These are phyloP conservation scores for Nicotiana noctiflora DNA, from an alignment of 257 asterid species.

Conservation along the genomic window DNA sequence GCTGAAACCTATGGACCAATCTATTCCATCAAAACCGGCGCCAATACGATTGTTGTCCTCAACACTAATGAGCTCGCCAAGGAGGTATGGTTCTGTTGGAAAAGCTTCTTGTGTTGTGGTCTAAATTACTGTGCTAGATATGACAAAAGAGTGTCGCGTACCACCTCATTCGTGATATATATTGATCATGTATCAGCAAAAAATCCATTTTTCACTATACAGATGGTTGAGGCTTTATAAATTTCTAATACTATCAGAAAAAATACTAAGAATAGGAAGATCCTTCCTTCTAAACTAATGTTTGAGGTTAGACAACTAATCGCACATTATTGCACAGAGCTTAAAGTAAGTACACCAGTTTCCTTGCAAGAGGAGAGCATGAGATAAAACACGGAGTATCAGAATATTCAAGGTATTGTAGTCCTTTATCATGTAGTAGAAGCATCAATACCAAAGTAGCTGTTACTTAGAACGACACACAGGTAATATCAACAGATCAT, in stretches of 20 bases:
- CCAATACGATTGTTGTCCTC: constrained; percentile 58
- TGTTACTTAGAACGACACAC: neutral
- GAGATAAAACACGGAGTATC: neutral
- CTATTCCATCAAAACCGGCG: constrained; percentile 69
- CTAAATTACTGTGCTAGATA: neutral
- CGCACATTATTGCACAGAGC: neutral
- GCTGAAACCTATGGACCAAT: constrained; percentile 75
- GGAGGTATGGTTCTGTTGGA: constrained; percentile 43
- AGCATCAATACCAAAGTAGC: neutral
- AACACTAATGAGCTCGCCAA: constrained; percentile 61
- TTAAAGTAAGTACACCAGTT: neutral
- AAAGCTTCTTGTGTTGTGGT: neutral
- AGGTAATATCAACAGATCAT: neutral
- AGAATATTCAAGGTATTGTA: neutral
- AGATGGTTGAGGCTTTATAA: neutral
- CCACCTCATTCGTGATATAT: neutral
- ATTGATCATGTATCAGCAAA: neutral
- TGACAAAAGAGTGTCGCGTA: neutral
- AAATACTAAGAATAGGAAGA: neutral
- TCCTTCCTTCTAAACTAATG: neutral
- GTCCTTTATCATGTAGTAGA: neutral
- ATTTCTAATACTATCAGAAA: neutral
- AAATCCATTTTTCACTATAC: neutral
- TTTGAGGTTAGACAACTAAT: neutral
- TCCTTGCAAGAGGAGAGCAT: neutral